These are phyloP conservation scores for Taphrina pruni DNA, from an alignment of 1,139 yeast species.

Conservation along the genomic window DNA sequence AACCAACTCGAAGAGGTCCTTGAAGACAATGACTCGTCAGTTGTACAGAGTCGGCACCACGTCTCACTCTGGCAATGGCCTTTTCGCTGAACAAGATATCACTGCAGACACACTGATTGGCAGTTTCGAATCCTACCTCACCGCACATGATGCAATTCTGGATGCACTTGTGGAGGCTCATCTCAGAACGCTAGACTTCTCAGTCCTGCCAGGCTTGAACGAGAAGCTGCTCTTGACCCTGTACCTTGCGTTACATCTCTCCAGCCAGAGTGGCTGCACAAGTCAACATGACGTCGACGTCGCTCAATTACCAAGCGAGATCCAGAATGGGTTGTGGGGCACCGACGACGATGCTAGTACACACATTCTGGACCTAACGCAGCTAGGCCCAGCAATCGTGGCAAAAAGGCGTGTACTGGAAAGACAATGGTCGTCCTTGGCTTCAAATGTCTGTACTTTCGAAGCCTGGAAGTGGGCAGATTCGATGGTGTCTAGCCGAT, in stretches of 20 bases:
- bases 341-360: not conserved
- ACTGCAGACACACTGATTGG: not conserved
- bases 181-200: not conserved
- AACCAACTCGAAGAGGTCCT: not conserved
- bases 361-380: not conserved
- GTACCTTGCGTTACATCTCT: not conserved
- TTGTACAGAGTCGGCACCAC: not conserved
- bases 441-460: constrained; percentile 7
- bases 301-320: constrained; percentile 17
- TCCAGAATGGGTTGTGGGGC: constrained; percentile 28
- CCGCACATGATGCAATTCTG: constrained; percentile 4
- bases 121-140: not conserved
- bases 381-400: constrained; percentile 13
- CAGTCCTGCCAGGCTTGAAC: not conserved
- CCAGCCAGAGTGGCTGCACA: not conserved
- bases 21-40: not conserved
- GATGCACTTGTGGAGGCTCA: constrained; percentile 4
- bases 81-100: not conserved
- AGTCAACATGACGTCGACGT: not conserved
- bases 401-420: constrained; percentile 19
- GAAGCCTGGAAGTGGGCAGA: constrained; percentile 38
- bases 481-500: constrained; percentile 24
- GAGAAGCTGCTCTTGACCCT: constrained; percentile 16
- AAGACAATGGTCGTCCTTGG: constrained; percentile 16
- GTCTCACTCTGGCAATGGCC: constrained; percentile 6